These are phyloP conservation scores for Pyrenula massariospora DNA, from an alignment of 495 filamentous ascomycete genomes.

Conservation along the genomic window DNA sequence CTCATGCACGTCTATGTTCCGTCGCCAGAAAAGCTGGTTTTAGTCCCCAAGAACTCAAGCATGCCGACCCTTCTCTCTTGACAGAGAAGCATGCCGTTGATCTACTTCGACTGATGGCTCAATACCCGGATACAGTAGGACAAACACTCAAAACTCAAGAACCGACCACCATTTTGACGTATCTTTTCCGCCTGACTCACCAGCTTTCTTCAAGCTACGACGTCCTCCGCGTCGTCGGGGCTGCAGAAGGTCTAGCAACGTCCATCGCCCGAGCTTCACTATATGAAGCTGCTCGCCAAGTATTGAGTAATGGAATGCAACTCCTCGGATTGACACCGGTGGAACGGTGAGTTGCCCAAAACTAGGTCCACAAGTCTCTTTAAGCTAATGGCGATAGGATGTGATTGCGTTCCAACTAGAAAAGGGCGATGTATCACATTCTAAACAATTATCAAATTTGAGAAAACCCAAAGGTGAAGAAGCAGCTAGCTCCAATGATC, in stretches of 20 bases:
- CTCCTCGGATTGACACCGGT: slow-evolving; percentile 54
- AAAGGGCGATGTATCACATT: no score
- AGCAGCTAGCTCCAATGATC: no score
- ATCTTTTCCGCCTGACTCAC: slow-evolving; percentile 58
- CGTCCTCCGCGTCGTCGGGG: slow-evolving; percentile 47
- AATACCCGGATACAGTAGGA: slow-evolving; percentile 53
- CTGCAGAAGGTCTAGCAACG: slow-evolving; percentile 24
- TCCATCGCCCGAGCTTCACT: slow-evolving; percentile 49
- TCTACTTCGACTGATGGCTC: slow-evolving; percentile 46
- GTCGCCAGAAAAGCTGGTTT: slow-evolving; percentile 44
- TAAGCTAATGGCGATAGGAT: no score
- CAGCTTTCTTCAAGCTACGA: slow-evolving; percentile 50
- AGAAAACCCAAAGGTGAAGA: no score
- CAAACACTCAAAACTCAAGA: slow-evolving; percentile 55
- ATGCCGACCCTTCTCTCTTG: slow-evolving; percentile 48
- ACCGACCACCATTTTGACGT: slow-evolving; percentile 50
- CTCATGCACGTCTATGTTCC: slow-evolving; percentile 51
- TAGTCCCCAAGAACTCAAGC: slow-evolving; percentile 36
- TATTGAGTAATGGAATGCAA: slow-evolving; percentile 59
- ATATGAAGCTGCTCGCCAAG: slow-evolving; percentile 52
- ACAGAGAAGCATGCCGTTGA: slow-evolving; percentile 48
- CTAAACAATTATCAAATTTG: no score
- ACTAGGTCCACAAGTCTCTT: no score
- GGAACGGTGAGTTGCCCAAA: slow-evolving; percentile 37
- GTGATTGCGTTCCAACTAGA: no score